Conservation (phyloP, 148 eudicot genomes). For the Chenopodium formosanum region DNA sequence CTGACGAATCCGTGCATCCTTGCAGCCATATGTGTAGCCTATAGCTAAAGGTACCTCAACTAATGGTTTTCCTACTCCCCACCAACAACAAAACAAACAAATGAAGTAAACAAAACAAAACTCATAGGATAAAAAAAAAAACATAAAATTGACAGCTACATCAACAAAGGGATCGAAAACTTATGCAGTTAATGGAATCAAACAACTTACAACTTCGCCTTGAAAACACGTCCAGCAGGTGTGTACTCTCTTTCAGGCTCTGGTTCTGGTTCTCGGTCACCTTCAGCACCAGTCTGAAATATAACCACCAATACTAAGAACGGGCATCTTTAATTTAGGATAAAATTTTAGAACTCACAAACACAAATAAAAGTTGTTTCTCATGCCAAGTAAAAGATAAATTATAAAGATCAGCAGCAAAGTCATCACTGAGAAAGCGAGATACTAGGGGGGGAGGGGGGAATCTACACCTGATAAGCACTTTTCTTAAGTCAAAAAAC, state of each 20-base stretch:
- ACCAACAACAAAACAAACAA: background rate
- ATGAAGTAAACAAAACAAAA: background rate
- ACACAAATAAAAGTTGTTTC: background rate
- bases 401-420: slow-evolving; percentile 5
- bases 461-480: background rate
- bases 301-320: slow-evolving; percentile 3
- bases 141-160: background rate
- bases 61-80: background rate
- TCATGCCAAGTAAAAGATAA: background rate
- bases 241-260: slow-evolving; percentile 83
- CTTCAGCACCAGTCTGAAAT: slow-evolving; percentile 61
- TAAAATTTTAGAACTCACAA: background rate
- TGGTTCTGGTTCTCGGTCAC: slow-evolving; percentile 64
- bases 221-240: slow-evolving; percentile 78
- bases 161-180: background rate
- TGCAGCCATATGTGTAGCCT: background rate
- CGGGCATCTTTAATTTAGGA: background rate
- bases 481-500: background rate
- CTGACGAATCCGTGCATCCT: too few relatives aligned
- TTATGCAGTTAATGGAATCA: background rate
- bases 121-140: background rate
- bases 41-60: background rate
- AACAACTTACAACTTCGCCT: slow-evolving; percentile 75
- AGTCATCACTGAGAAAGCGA: background rate
- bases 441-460: background rate